phyloP scores from a whole-genome alignment of 768 basidiomycete species.

The Tulasnella sp. region DNA sequence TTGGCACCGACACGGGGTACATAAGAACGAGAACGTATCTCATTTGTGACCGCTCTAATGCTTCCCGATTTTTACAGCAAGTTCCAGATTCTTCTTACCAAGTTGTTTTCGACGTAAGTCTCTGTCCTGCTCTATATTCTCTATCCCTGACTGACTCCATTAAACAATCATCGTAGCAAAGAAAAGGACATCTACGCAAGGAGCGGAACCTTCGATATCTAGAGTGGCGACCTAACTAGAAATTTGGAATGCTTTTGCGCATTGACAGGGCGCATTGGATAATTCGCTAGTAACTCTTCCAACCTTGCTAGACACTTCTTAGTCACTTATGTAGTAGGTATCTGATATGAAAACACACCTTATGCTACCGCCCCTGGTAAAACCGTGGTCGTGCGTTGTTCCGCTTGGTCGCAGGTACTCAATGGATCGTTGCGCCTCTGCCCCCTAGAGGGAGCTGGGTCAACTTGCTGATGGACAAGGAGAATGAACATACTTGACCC shows the following conservation, averaged over 20 bases:
- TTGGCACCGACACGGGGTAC: too few relatives aligned
- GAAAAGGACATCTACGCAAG: too few relatives aligned
- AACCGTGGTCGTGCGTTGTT: too few relatives aligned
- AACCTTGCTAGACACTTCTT: neutral
- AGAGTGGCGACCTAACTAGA: too few relatives aligned
- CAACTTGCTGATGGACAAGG: too few relatives aligned
- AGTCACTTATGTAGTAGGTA: neutral
- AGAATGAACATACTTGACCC: too few relatives aligned
- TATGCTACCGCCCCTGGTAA: too few relatives aligned
- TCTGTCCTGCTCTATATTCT: neutral
- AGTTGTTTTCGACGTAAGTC: neutral
- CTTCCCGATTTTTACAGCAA: neutral
- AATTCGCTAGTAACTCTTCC: neutral
- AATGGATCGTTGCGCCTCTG: too few relatives aligned
- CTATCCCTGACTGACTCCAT: neutral
- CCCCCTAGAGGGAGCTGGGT: too few relatives aligned
- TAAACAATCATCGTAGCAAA: neutral
- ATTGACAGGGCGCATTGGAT: neutral
- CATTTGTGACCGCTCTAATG: neutral
- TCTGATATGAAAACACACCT: too few relatives aligned
- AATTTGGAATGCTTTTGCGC: neutral
- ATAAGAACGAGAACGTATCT: neutral
- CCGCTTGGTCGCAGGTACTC: too few relatives aligned
- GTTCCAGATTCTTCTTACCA: neutral
- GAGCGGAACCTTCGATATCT: too few relatives aligned